A percentile compares a stretch with the other conserved stretches of the same genome.
These are phyloP conservation scores for Corrigiola litoralis DNA, from an alignment of 179 eudicot genomes.

Conservation along the genomic window DNA sequence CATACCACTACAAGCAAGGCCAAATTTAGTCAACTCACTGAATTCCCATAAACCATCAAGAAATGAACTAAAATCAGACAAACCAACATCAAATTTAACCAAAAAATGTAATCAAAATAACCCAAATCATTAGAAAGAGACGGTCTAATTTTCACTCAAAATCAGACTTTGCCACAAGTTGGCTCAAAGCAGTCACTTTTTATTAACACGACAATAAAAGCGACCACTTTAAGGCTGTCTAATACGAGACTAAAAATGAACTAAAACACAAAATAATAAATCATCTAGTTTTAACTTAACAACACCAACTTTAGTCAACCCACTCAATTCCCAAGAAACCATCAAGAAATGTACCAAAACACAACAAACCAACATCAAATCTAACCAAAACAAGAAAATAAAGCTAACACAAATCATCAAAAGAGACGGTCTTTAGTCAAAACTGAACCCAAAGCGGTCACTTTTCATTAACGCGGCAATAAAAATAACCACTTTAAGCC, in stretches of 20 bases:
- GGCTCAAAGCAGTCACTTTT: too few relatives aligned
- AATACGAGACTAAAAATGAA: not conserved
- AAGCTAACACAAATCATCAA: not conserved
- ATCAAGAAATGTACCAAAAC: too few relatives aligned
- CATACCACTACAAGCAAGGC: not conserved
- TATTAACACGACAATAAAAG: too few relatives aligned
- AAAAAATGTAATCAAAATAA: not conserved
- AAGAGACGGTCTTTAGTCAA: too few relatives aligned
- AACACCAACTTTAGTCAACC: slow-evolving; percentile 6
- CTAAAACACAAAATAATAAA: not conserved
- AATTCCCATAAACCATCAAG: not conserved
- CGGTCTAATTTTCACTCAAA: too few relatives aligned
- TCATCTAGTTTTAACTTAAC: too few relatives aligned
- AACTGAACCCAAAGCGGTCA: too few relatives aligned
- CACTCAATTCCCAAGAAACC: not conserved
- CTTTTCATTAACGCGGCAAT: too few relatives aligned
- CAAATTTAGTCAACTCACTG: not conserved
- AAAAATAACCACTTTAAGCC: too few relatives aligned
- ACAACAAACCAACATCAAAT: not conserved
- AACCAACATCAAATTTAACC: not conserved
- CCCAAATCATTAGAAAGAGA: too few relatives aligned
- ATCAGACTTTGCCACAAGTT: too few relatives aligned
- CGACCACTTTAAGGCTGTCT: too few relatives aligned
- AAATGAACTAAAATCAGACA: not conserved
- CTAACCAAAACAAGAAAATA: not conserved